Evolutionary conservation across 2,329 filamentous ascomycete genomes (phyloP).

Genomic region (Neopestalotiopsis sp.): DNA sequence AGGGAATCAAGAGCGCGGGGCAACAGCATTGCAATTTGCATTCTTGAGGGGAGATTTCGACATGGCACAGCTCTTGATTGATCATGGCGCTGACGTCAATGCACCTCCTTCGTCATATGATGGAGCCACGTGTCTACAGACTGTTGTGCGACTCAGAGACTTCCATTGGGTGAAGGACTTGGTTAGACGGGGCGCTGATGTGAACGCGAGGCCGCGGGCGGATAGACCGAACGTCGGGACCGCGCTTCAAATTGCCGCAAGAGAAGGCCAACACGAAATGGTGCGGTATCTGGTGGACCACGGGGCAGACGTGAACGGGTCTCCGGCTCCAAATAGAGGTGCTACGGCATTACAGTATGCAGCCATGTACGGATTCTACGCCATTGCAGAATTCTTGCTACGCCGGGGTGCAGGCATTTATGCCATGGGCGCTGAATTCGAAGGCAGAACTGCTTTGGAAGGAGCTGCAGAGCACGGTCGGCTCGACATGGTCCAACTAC

Average conservation of each 20-base stretch:
- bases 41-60: too few relatives aligned
- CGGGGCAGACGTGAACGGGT: background rate
- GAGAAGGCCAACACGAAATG: background rate
- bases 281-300: background rate
- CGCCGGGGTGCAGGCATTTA: background rate
- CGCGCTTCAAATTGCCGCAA: background rate
- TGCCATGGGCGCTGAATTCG: background rate
- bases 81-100: too few relatives aligned
- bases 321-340: background rate
- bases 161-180: too few relatives aligned
- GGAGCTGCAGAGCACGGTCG: background rate
- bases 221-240: background rate
- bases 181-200: background rate
- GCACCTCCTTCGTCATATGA: too few relatives aligned
- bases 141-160: too few relatives aligned
- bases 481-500: background rate
- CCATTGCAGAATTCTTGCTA: background rate
- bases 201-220: background rate
- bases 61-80: too few relatives aligned
- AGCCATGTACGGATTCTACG: accelerated
- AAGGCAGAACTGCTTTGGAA: background rate
- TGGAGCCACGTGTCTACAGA: too few relatives aligned
- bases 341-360: background rate
- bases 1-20: too few relatives aligned
- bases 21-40: too few relatives aligned